phyloP scores from a whole-genome alignment of 2,329 filamentous ascomycete genomes.

The Anthostomella pinea region DNA sequence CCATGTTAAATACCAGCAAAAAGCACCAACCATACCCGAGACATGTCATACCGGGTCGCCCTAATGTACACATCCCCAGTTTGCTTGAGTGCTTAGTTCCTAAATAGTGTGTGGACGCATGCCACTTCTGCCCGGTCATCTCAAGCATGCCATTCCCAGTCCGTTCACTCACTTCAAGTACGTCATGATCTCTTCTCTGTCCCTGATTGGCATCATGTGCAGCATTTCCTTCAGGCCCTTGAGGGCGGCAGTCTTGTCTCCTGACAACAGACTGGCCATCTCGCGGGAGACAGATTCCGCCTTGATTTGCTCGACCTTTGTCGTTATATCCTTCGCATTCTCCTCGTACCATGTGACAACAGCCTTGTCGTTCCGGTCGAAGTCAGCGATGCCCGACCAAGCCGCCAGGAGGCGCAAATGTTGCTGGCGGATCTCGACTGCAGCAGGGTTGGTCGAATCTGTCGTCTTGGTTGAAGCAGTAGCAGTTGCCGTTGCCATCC shows the following conservation, averaged over 20 bases:
- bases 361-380: constrained; percentile 74
- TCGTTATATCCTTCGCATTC: constrained; percentile 77
- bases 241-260: constrained; percentile 64
- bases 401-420: constrained; percentile 76
- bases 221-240: constrained; percentile 85
- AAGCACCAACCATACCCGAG: too few relatives aligned
- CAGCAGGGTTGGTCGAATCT: constrained; percentile 30
- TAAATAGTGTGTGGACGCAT: too few relatives aligned
- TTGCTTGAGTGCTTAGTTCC: too few relatives aligned
- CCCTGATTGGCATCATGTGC: constrained; percentile 79
- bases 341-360: constrained; percentile 96
- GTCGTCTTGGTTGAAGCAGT: constrained; percentile 34
- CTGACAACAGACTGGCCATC: constrained; percentile 43
- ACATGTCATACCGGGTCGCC: too few relatives aligned
- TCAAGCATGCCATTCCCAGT: too few relatives aligned
- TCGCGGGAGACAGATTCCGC: constrained; percentile 60
- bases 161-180: constrained; percentile 45
- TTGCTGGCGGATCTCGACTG: constrained; percentile 54
- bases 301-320: constrained; percentile 83
- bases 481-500: constrained; percentile 58
- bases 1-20: too few relatives aligned
- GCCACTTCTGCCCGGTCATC: too few relatives aligned
- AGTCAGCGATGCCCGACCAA: constrained; percentile 77
- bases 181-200: constrained; percentile 79
- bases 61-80: too few relatives aligned